Percentiles rank a stretch among this genome's conserved stretches.
These are phyloP conservation scores for Solanum habrochaites DNA, from an alignment of 257 asterid genomes.

Conservation along the genomic window DNA sequence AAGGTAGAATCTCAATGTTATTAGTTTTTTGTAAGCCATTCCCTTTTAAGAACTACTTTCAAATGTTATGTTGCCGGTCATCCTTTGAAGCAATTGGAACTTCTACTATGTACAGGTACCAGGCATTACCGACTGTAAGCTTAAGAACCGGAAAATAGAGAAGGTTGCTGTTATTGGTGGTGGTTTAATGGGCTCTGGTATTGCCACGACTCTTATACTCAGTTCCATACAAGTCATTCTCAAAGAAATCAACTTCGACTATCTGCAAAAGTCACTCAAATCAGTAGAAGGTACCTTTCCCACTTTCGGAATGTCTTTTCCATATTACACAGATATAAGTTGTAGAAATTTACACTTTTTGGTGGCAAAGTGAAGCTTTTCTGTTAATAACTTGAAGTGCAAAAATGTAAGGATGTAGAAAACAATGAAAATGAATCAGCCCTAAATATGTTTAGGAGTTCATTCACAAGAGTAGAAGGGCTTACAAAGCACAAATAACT, in stretches of 20 bases:
- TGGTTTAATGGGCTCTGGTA: slow-evolving; percentile 30
- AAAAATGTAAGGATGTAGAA: not conserved
- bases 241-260: slow-evolving; percentile 9
- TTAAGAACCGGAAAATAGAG: slow-evolving; percentile 25
- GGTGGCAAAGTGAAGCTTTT: not conserved
- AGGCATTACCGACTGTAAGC: slow-evolving; percentile 18
- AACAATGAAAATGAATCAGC: not conserved
- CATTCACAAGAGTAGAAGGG: not conserved
- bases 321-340: not conserved
- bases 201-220: slow-evolving; percentile 22
- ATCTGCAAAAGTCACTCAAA: too few species aligned
- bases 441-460: not conserved
- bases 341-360: not conserved
- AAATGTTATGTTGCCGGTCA: not conserved
- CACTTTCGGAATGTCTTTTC: not conserved
- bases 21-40: not conserved
- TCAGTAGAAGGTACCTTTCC: not conserved
- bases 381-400: not conserved
- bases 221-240: slow-evolving; percentile 21
- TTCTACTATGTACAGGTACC: slow-evolving; percentile 24
- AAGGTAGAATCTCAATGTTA: slow-evolving; percentile 23
- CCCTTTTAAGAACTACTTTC: not conserved
- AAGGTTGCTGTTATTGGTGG: slow-evolving; percentile 46
- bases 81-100: not conserved
- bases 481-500: not conserved